These are phyloP conservation scores for Podospora pseudocomata DNA, from an alignment of 495 filamentous ascomycete species.

Conservation along the genomic window DNA sequence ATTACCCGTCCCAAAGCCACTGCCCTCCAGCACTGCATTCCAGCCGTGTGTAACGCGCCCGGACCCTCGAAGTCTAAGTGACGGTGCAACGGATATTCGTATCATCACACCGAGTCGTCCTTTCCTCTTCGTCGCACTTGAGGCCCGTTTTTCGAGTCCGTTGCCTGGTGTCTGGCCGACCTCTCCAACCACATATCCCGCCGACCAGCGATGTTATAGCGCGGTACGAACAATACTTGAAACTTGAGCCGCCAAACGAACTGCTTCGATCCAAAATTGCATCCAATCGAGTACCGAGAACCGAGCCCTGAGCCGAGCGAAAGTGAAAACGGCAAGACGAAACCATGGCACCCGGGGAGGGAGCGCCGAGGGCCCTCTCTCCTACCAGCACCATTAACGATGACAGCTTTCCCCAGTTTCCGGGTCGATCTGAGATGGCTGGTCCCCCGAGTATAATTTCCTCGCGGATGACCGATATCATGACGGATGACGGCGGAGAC, in stretches of 20 bases:
- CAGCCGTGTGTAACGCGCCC: constrained; percentile 25
- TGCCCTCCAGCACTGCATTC: not conserved
- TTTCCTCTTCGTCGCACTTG: not conserved
- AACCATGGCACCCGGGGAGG: constrained; percentile 37
- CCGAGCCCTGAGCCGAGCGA: constrained; percentile 2
- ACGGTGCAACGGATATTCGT: not conserved
- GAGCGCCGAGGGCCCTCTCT: constrained; percentile 33
- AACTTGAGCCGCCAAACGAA: constrained; percentile 6
- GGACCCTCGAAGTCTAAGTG: constrained; percentile 18
- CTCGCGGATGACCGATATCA: constrained; percentile 79
- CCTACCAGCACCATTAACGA: constrained; percentile 32
- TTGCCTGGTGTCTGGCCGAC: not conserved
- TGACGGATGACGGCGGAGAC: constrained; percentile 52
- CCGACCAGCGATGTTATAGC: constrained; percentile 16
- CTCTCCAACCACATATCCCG: not conserved
- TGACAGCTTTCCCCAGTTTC: constrained; percentile 41
- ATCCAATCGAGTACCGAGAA: not conserved
- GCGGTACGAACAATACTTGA: constrained; percentile 4
- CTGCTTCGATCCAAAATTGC: constrained; percentile 1
- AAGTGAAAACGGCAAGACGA: not conserved
- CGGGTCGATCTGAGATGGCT: constrained; percentile 28
- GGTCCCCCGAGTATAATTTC: constrained; percentile 68
- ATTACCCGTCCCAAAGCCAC: not conserved
- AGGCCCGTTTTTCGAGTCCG: not conserved
- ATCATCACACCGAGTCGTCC: not conserved